Base-by-base conservation (phyloP, 805 yeast genomes). In the Blastobotrys americana region DNA sequence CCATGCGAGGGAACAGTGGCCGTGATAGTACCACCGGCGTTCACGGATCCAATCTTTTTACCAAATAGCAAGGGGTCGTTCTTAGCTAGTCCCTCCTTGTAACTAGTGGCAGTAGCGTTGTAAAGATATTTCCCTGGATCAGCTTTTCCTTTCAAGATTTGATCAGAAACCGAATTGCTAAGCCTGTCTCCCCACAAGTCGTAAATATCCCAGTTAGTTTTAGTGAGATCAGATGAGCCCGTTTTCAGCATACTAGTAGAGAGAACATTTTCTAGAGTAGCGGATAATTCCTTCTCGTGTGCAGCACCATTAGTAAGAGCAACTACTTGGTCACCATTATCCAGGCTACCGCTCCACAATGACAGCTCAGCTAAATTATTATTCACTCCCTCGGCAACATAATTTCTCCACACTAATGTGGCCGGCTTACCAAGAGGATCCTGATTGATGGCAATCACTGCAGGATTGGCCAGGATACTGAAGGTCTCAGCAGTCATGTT, bases 301-400 rank as follows among this genome's bases (percentile, higher is more conserved):
- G 15, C 18, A 6, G 34, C 34, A 8, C 27, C 28, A 22, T 38
- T 38, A 21, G 28, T 19, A 18, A 38, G 22, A 4, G 41, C 20
- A 18, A 38, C 15, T 21, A 38, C 16, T 8, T 21, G 41, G 34
- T 38, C 41, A 23, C 41, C 41, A 16, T 38, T 38, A 9, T 33
- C n/a, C 34, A 38, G 28, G 3, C 16, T n/a, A n/a, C 27, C 16
- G 4, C 22, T 19, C 18, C 16, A 22, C 17, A 38, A n/a, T n/a
- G n/a, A n/a, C n/a, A n/a, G n/a, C n/a, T n/a, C n/a, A n/a, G n/a
- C n/a, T n/a, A n/a, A n/a, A n/a, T n/a, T n/a, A n/a, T n/a, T n/a
- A n/a, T n/a, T n/a, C n/a, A n/a, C n/a, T n/a, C n/a, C 41, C 4
- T 20, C 33, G 17, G 28, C 3, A 3, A 5, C 15, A 22, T 23